phyloP scores from a whole-genome alignment of 345 rosid species.

The Pistacia atlantica region DNA sequence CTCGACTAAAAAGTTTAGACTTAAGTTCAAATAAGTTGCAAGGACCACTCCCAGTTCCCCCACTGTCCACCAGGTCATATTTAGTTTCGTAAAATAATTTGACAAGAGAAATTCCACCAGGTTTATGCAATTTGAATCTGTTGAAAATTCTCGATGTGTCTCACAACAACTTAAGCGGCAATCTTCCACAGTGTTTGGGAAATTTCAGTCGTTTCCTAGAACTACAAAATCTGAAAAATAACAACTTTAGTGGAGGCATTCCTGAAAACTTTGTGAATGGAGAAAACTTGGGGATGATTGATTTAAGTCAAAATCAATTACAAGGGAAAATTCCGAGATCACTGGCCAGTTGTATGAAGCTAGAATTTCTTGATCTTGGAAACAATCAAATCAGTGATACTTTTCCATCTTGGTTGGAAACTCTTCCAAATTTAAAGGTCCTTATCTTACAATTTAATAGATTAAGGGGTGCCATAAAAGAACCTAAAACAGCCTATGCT shows the following conservation, averaged over 20 bases:
- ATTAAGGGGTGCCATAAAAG: too few relatives aligned
- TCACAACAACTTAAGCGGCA: slow-evolving; percentile 19
- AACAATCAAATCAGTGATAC: too few relatives aligned
- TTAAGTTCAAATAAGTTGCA: too few relatives aligned
- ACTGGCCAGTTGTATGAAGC: too few relatives aligned
- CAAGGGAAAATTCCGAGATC: background rate
- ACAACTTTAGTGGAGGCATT: slow-evolving; percentile 19
- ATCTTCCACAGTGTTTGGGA: slow-evolving; percentile 31
- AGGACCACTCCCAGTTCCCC: slow-evolving; percentile 17
- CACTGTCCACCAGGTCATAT: background rate
- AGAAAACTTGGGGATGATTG: background rate
- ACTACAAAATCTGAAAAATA: slow-evolving; percentile 4
- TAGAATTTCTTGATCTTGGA: too few relatives aligned
- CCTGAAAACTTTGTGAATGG: slow-evolving; percentile 5
- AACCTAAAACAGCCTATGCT: too few relatives aligned
- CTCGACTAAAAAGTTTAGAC: too few relatives aligned
- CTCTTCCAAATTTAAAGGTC: too few relatives aligned
- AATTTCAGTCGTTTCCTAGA: background rate
- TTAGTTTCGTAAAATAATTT: background rate
- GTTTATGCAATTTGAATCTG: slow-evolving; percentile 17
- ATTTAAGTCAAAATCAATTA: slow-evolving; percentile 7
- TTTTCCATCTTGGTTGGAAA: too few relatives aligned
- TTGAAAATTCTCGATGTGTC: slow-evolving; percentile 15
- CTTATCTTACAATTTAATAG: too few relatives aligned
- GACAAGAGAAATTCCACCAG: slow-evolving; percentile 10